Evolutionary conservation across 768 basidiomycete species (phyloP).

Genomic region (Boletus tomentosulus): DNA sequence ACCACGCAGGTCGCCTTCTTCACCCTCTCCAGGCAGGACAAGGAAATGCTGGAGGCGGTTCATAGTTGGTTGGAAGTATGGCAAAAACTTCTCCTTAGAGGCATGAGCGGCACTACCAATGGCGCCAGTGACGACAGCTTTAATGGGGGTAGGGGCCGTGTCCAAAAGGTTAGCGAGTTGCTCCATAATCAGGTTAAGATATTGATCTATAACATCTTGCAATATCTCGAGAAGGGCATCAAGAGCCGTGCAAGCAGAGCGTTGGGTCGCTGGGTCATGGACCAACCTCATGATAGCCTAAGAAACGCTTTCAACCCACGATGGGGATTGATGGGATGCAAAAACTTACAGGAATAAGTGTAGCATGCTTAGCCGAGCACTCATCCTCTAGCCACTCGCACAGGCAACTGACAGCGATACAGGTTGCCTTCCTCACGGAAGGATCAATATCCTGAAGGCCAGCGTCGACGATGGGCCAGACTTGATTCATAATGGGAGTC

Average conservation of each 20-base stretch:
- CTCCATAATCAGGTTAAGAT: conserved; percentile 93
- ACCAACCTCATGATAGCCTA: conserved; percentile 90
- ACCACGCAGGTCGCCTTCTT: conserved; percentile 91
- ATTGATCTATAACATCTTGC: conserved; percentile 84
- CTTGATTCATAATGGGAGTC: conserved; percentile 83
- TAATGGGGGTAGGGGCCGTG: conserved; percentile 80
- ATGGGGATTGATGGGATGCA: not conserved
- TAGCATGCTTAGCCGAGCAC: conserved; percentile 74
- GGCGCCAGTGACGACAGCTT: conserved; percentile 93
- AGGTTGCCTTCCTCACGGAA: conserved; percentile 91
- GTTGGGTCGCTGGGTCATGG: conserved; percentile 81
- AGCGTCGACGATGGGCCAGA: conserved; percentile 92
- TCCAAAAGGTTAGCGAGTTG: conserved; percentile 84
- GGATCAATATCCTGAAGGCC: conserved; percentile 83
- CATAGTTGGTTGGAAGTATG: conserved; percentile 94
- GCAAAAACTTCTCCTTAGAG: conserved; percentile 83
- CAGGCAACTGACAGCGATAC: conserved; percentile 90
- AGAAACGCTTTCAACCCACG: not conserved
- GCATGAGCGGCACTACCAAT: conserved; percentile 98
- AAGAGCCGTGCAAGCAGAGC: conserved; percentile 92
- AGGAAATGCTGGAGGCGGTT: conserved; percentile 85
- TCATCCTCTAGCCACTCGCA: conserved; percentile 98
- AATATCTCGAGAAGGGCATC: conserved; percentile 95
- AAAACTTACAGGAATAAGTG: conserved; percentile 76
- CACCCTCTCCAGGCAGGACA: conserved; percentile 77